Evolutionary conservation across 78 protist species (phyloP).

Genomic region (Pelomyxa schiedti): DNA sequence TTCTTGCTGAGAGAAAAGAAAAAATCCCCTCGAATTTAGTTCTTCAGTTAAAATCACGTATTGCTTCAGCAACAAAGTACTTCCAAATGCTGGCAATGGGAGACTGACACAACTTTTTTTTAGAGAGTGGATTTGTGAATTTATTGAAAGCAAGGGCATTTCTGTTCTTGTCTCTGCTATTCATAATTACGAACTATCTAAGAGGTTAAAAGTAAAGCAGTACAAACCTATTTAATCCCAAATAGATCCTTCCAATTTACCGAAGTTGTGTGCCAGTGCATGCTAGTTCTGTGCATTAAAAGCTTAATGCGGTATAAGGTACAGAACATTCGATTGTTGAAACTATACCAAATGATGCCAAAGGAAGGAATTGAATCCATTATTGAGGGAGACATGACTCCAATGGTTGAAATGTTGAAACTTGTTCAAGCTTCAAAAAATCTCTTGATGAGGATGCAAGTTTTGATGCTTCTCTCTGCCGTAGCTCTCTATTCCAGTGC

Average conservation of each 20-base stretch:
- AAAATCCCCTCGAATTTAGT: too few relatives aligned
- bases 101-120: too few relatives aligned
- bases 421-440: neutral
- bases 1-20: too few relatives aligned
- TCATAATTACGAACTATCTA: neutral
- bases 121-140: neutral
- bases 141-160: neutral
- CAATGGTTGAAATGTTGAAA: neutral
- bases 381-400: neutral
- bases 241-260: neutral
- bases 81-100: too few relatives aligned
- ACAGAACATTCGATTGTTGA: neutral
- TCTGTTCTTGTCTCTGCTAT: neutral
- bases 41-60: too few relatives aligned
- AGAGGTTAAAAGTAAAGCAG: too few relatives aligned
- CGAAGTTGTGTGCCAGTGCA: neutral
- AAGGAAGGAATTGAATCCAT: neutral
- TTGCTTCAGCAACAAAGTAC: too few relatives aligned
- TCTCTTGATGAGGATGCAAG: neutral
- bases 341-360: too few relatives aligned
- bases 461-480: neutral
- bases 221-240: too few relatives aligned
- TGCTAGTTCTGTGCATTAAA: neutral
- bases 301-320: too few relatives aligned
- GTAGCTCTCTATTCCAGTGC: neutral